Evolutionary conservation across 2,329 filamentous ascomycete species (phyloP), one percentile per base, ranked within the genome.

Genomic region (Cladobotryum protrusum): DNA sequence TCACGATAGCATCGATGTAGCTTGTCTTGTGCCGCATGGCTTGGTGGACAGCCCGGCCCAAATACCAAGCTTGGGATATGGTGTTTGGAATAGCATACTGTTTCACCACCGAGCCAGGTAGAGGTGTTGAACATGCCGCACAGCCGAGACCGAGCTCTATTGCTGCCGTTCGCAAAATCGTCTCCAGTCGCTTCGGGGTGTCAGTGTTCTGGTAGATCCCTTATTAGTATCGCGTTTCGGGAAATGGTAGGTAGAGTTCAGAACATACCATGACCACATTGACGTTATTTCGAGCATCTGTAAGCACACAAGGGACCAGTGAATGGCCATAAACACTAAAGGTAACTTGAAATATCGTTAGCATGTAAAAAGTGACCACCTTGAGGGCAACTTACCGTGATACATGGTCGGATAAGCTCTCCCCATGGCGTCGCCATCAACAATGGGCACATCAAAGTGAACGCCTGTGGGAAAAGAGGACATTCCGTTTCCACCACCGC

Each of bases 71-170:
- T 40, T 65, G 61, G 0, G 65, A 68, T 1, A 67, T 14, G 3
- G 65, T 67, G 40, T 65, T 66, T 2, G 60, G 64, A 5, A 70
- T 59, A 9, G 60, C 61, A 15, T 64, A 59, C 0, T 63, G 52
- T 41, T 69, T 70, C 36, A 71, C 59, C 0, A 58, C 61, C 0
- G 61, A 61, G 1, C 61, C 68, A 0, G 59, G 57, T 3, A 70
- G 56, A 0, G 68, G 68, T 12, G 61, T 61, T 2, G 63, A 60
- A 29, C 63, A 67, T 5, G 67, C 64, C 1, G 66, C 66, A 29
- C 67, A 70, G 12, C 64, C 63, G 0, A 72, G 57, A 3, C 68
- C 70, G 3, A 72, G 62, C 39, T 72, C 67, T 1, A 72, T 63
- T 0, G 65, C 66, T 2, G 64, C 61, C 5, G 63, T 65, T 34